These are phyloP conservation scores for Stachybotrys chlorohalonatus DNA, from an alignment of 2,329 filamentous ascomycete genomes.

Conservation along the genomic window DNA sequence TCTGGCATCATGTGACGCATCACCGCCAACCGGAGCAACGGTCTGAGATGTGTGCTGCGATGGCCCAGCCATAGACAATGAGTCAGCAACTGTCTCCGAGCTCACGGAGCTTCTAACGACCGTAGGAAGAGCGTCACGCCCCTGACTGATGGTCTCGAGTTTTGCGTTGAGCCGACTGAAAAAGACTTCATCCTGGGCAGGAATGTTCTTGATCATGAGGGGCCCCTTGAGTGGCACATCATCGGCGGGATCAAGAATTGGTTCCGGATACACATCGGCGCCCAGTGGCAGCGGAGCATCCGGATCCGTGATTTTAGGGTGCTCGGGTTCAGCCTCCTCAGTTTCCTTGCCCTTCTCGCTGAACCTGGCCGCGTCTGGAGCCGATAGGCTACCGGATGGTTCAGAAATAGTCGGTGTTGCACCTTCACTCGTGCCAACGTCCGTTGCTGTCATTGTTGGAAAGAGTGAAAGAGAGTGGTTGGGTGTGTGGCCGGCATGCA, in stretches of 20 bases:
- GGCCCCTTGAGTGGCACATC: constrained; percentile 42
- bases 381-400: neutral
- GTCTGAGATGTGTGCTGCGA: neutral
- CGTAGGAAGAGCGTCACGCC: constrained; percentile 36
- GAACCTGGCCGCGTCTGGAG: neutral
- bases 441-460: constrained; percentile 33
- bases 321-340: constrained; percentile 1
- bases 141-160: constrained; percentile 38
- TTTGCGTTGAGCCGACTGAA: constrained; percentile 40
- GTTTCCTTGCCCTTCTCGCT: constrained; percentile 1
- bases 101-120: constrained; percentile 20
- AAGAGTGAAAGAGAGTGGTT: constrained; percentile 48
- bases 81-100: constrained; percentile 6
- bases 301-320: constrained; percentile 1
- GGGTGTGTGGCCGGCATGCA: constrained; percentile 56
- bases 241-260: constrained; percentile 27
- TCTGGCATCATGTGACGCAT: constrained; percentile 12
- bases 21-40: constrained; percentile 10
- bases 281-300: constrained; percentile 5
- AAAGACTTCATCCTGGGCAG: constrained; percentile 47
- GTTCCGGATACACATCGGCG: constrained; percentile 11
- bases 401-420: constrained; percentile 17
- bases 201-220: constrained; percentile 45
- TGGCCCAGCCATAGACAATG: constrained; percentile 2
- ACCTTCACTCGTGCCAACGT: constrained; percentile 18